Base-by-base conservation (phyloP, 768 basidiomycete species). In the Suillus luteus region DNA sequence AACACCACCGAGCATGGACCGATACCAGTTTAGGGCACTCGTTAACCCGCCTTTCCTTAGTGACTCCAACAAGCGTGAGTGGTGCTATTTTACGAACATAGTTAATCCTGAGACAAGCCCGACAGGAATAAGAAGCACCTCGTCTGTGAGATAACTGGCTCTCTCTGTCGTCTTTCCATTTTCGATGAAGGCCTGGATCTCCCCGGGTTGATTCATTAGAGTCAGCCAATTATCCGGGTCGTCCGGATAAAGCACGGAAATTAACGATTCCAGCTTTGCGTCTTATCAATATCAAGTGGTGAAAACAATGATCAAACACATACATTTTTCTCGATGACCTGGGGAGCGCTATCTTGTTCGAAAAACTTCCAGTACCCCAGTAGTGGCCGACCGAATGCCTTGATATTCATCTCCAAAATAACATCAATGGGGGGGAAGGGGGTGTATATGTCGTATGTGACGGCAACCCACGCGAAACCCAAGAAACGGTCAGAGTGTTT, bases 361-460 rank as follows among this genome's bases (percentile, higher is more conserved):
- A 83, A 68, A 61, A 77, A 80, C 57, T 67, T 67, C 80, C 80
- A 82, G 64, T 82, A 83, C 6, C 81, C 82, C 61, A 76, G 67
- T 14, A 78, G 59, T 17, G 81, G 80, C 35, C 73, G 75, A 17
- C 80, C 80, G 59, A 73, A 65, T n/a, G 44, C 48, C 55, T 73
- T 59, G 60, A 68, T 69, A 48, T 72, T 68, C 38, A 67, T 61
- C 54, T 73, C 71, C 40, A 77, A 67, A 24, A 71, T 60, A 14
- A 65, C 11, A n/a, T 73, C 62, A 37, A 76, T 55, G 22, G 78
- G 71, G 31, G 73, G 70, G 38, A 72, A 68, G 1, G 63, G 64
- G 14, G 60, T 54, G 1, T 77, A 76, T 0, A 75, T 71, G 14
- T 65, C 51, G 67, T 80, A 82, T 24, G 78, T 66, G 40, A 79